A percentile compares a stretch with the other conserved stretches of the same genome.
Conservation (phyloP, 345 rosid species). For the Kandelia obovata region DNA sequence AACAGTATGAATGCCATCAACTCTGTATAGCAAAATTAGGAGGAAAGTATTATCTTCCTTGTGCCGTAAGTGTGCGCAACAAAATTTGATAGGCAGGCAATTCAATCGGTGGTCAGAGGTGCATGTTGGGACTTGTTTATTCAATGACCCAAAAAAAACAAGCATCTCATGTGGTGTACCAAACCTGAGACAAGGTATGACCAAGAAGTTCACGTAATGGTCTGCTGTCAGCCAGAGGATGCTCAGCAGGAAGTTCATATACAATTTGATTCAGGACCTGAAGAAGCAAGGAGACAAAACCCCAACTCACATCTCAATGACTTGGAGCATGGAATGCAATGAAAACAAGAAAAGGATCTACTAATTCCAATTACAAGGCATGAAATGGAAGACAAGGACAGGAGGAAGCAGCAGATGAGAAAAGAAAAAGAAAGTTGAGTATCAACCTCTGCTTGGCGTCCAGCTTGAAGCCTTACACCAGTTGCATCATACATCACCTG, state of each 20-base stretch:
- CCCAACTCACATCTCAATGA: not conserved
- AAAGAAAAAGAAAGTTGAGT: slow-evolving; percentile 10
- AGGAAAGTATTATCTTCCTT: not conserved
- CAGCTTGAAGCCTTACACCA: slow-evolving; percentile 84
- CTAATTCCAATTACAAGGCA: not conserved
- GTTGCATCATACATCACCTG: slow-evolving; percentile 95
- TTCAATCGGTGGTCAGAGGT: not conserved
- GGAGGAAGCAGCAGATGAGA: not conserved
- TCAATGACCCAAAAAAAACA: not conserved
- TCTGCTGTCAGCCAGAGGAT: slow-evolving; percentile 84
- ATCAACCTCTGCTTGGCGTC: slow-evolving; percentile 89
- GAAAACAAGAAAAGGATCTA: slow-evolving; percentile 2
- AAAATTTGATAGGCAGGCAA: not conserved
- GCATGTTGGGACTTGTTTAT: not conserved
- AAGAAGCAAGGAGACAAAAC: slow-evolving; percentile 4
- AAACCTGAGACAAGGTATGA: slow-evolving; percentile 87
- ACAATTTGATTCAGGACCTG: slow-evolving; percentile 93
- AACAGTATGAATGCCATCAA: not conserved
- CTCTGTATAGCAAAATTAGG: not conserved
- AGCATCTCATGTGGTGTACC: not conserved
- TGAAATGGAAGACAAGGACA: not conserved
- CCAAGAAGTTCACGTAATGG: slow-evolving; percentile 87
- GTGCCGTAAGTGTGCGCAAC: not conserved
- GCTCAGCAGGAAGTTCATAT: slow-evolving; percentile 84
- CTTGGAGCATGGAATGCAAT: not conserved